Conservation (phyloP, 371 early-diverging fungal species). For the Paraphysoderma sedebokerense region DNA sequence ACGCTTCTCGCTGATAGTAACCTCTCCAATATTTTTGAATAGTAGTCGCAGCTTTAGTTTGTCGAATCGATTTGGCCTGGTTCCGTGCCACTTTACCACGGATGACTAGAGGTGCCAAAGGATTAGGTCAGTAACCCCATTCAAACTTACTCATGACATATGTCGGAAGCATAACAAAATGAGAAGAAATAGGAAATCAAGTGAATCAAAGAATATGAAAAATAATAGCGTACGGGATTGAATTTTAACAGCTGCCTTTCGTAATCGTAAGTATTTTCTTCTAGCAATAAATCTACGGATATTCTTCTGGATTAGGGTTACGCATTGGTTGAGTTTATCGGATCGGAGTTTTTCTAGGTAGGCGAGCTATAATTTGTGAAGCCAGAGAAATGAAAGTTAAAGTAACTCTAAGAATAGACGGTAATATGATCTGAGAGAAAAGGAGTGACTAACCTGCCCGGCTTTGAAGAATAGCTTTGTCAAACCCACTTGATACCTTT, state of each 20-base stretch:
- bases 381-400: constrained; percentile 1
- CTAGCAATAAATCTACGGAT: constrained; percentile 56
- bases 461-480: constrained; percentile 99
- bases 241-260: constrained; percentile 28
- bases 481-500: constrained; percentile 88
- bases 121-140: neutral
- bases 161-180: no score
- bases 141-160: neutral
- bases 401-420: constrained; percentile 3
- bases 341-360: constrained; percentile 74
- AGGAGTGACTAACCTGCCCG: constrained; percentile 38
- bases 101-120: constrained; percentile 11
- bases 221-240: constrained; percentile 20
- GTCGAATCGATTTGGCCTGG: constrained; percentile 29
- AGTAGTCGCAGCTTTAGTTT: constrained; percentile 47
- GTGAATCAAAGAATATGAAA: no score
- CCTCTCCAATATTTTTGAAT: constrained; percentile 58
- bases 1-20: constrained; percentile 38
- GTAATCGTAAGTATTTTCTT: constrained; percentile 40
- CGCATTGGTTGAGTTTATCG: constrained; percentile 59
- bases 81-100: constrained; percentile 44
- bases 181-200: no score
- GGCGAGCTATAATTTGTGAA: constrained; percentile 65
- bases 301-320: constrained; percentile 77
- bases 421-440: no score